Conservation (phyloP, 73 alveolate genomes). For the Breviolum minutum region DNA sequence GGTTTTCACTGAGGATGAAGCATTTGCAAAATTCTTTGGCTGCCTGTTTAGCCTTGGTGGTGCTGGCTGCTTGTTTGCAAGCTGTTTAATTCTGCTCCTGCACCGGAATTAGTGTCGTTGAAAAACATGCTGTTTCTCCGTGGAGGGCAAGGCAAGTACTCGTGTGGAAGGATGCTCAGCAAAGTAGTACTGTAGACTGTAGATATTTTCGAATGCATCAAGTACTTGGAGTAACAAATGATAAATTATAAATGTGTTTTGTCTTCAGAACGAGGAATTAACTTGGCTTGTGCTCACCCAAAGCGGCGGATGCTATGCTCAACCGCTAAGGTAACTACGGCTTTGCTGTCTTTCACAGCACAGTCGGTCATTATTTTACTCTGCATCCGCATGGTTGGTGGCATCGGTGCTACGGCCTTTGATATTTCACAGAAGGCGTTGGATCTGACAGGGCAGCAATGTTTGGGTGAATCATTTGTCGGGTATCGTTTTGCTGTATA, state of each 20-base stretch:
- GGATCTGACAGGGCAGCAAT: background rate
- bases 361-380: constrained; percentile 35
- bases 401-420: constrained; percentile 53
- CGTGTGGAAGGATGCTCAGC: no score
- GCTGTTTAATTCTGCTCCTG: no score
- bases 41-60: constrained; percentile 27
- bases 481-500: background rate
- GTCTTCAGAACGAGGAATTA: background rate
- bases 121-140: no score
- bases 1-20: constrained; percentile 10
- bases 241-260: background rate
- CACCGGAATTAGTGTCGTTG: no score
- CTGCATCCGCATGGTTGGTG: constrained; percentile 49
- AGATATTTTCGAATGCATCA: no score
- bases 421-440: constrained; percentile 67
- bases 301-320: no score
- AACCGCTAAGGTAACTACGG: constrained; percentile 13
- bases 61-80: background rate
- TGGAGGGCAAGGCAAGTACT: no score
- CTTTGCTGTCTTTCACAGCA: constrained; percentile 33
- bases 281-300: background rate
- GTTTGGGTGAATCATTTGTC: background rate
- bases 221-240: background rate
- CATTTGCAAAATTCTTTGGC: constrained; percentile 59
- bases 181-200: no score